Percentiles rank a stretch among this genome's conserved stretches.
These are phyloP conservation scores for Chalciporus sphaerocephalus DNA, from an alignment of 768 basidiomycete species.

Conservation along the genomic window DNA sequence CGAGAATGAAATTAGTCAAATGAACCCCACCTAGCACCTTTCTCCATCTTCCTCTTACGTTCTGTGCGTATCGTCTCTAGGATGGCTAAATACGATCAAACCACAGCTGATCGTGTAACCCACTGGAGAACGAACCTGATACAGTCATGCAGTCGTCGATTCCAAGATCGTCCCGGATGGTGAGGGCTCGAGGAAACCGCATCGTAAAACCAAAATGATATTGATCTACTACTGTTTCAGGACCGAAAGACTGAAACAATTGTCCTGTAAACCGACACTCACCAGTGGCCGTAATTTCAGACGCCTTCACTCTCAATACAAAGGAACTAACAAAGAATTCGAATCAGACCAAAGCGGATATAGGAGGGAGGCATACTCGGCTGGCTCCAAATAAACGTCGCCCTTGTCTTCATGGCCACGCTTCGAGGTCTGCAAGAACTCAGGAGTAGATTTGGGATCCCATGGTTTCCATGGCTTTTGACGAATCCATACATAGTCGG, in stretches of 20 bases:
- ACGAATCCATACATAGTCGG: slow-evolving; percentile 83
- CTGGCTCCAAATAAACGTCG: slow-evolving; percentile 85
- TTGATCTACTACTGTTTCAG: slow-evolving; percentile 47
- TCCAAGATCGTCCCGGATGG: slow-evolving; percentile 74
- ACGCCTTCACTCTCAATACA: slow-evolving; percentile 88
- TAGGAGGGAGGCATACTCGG: slow-evolving; percentile 53
- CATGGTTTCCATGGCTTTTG: slow-evolving; percentile 79
- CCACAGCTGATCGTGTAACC: not conserved
- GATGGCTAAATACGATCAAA: slow-evolving; percentile 40
- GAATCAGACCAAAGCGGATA: not conserved
- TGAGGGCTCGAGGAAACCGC: slow-evolving; percentile 86
- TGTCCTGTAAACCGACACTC: slow-evolving; percentile 8
- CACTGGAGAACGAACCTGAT: slow-evolving; percentile 41
- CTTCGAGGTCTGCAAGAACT: slow-evolving; percentile 60
- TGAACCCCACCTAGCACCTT: slow-evolving; percentile 44
- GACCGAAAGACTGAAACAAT: not conserved
- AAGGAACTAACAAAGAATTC: slow-evolving; percentile 65
- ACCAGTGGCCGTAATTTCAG: slow-evolving; percentile 82
- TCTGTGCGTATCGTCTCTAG: slow-evolving; percentile 58
- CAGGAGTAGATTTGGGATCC: slow-evolving; percentile 69
- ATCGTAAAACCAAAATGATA: slow-evolving; percentile 86
- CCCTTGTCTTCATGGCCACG: slow-evolving; percentile 74
- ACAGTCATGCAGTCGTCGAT: slow-evolving; percentile 71
- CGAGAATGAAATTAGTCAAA: not conserved
- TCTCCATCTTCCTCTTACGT: slow-evolving; percentile 73